Evolutionary conservation across 805 yeast species (phyloP), one percentile per base, ranked within the genome.

Genomic region (Wickerhamomyces hampshirensis): DNA sequence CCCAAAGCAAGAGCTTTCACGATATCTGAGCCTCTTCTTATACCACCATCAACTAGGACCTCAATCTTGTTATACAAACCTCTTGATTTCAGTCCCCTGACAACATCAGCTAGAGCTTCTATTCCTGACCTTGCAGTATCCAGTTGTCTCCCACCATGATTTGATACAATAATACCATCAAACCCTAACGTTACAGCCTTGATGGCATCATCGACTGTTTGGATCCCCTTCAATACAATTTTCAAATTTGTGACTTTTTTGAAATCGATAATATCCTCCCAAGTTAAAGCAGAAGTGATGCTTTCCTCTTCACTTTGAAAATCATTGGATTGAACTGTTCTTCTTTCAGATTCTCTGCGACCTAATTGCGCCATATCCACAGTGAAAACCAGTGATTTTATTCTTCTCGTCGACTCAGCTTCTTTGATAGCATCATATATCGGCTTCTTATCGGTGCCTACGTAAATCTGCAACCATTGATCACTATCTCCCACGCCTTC

Each of bases 61-160:
- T 78, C 81, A 38, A 83, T 61, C 18, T 65, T 59, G 30, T 73
- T 68, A 33, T 68, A 69, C 23, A 75, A 48, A 9, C 72, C 71
- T 35, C 62, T 63, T 36, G 65, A 63, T 33, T 62, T 63, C 38
- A 79, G 58, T 4, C 66, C 49, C 6, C 77, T 79, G 68, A 73
- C 73, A 3, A 78, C 72, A 43, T 84, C 95, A 5, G 83, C 84
- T 33, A 87, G 62, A 5, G 84, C 75, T 55, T 80, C 84, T 24
- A 87, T 67, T 2, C 89, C 83, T 0, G 95, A 77, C n/a, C 84
- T 71, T 1, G 95, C 69, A 51, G 75, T 84, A 59, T 87, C 96
- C 38, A 87, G 64, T 59, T 86, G 95, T 43, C 96, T 68, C 28
- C 96, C 95, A 42, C 96, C 96, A 60, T 86, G 96, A 55, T 86